A percentile compares a stretch with the other conserved stretches of the same genome.
phyloP scores from a whole-genome alignment of 2,329 filamentous ascomycete species.

The Microsporum audouinii region DNA sequence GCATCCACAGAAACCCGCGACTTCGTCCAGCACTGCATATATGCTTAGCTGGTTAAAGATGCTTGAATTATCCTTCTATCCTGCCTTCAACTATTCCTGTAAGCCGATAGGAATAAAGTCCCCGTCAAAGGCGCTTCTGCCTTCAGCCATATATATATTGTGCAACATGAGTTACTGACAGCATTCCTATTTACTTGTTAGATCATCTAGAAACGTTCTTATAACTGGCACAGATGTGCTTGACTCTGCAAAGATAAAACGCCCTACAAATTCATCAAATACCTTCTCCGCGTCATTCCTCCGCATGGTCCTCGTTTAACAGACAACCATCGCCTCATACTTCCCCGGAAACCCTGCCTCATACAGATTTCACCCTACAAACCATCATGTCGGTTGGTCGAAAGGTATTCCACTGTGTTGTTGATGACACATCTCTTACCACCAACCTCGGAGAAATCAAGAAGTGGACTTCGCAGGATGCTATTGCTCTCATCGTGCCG shows the following conservation, averaged over 20 bases:
- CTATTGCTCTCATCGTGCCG: slow-evolving; percentile 41
- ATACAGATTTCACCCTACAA: neutral
- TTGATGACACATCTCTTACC: slow-evolving; percentile 42
- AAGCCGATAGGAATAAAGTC: slow-evolving; percentile 14
- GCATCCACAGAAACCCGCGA: neutral
- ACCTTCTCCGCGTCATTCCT: neutral
- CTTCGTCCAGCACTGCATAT: slow-evolving; percentile 11
- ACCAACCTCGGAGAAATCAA: slow-evolving; percentile 44
- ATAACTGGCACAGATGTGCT: slow-evolving; percentile 4
- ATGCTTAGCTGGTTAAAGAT: slow-evolving; percentile 21
- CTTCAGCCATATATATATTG: neutral
- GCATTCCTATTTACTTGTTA: neutral
- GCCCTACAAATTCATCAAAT: neutral
- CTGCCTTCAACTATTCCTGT: slow-evolving; percentile 21
- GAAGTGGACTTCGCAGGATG: slow-evolving; percentile 40
- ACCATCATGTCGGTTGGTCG: slow-evolving; percentile 31
- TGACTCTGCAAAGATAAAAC: neutral
- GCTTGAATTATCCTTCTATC: slow-evolving; percentile 21
- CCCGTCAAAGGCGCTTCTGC: neutral
- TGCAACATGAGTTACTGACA: neutral
- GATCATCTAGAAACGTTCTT: slow-evolving; percentile 1
- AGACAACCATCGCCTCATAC: neutral
- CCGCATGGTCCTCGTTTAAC: slow-evolving; percentile 3
- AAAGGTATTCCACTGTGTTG: slow-evolving; percentile 42
- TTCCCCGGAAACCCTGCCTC: neutral